Percentiles rank a stretch among this genome's conserved stretches.
These are phyloP conservation scores for Hanseniaspora hatyaiensis DNA, from an alignment of 805 yeast species.

Conservation along the genomic window DNA sequence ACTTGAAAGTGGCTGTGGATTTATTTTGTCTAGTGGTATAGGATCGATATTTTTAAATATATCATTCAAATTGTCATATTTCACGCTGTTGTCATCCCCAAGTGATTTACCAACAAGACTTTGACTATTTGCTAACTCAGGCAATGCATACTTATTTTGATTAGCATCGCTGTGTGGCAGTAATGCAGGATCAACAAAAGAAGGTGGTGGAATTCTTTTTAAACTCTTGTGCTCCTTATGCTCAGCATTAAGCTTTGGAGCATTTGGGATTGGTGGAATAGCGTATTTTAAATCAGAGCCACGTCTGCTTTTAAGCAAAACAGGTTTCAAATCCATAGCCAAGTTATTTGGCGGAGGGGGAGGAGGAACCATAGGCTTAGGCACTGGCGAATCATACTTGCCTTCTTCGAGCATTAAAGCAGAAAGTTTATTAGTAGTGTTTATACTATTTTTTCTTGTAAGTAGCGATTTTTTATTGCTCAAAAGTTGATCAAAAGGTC, in stretches of 20 bases:
- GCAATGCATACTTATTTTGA: background rate
- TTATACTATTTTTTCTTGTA: conserved; percentile 2
- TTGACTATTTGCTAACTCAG: background rate
- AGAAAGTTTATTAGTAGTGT: conserved; percentile 6
- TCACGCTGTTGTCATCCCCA: background rate
- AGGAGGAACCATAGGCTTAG: conserved; percentile 3
- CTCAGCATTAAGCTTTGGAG: conserved; percentile 1
- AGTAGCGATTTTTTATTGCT: conserved; percentile 1
- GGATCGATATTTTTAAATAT: conserved; percentile 12
- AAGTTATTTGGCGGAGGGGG: conserved; percentile 9
- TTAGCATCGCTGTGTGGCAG: too few relatives aligned
- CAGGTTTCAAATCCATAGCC: conserved; percentile 8
- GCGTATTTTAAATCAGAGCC: conserved; percentile 9
- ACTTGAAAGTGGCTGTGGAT: background rate
- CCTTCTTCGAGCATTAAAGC: conserved; percentile 1
- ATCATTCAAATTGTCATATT: conserved; percentile 12
- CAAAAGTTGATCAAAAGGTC: conserved; percentile 1
- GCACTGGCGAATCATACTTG: background rate
- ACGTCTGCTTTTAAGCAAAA: conserved; percentile 1
- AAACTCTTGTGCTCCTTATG: background rate
- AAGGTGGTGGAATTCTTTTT: conserved; percentile 1
- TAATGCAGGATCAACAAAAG: background rate
- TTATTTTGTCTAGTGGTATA: background rate
- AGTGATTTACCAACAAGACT: too few relatives aligned
- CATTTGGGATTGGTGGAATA: conserved; percentile 14